These are phyloP conservation scores for Penicillium sp. DNA, from an alignment of 2,329 filamentous ascomycete genomes.

Conservation along the genomic window DNA sequence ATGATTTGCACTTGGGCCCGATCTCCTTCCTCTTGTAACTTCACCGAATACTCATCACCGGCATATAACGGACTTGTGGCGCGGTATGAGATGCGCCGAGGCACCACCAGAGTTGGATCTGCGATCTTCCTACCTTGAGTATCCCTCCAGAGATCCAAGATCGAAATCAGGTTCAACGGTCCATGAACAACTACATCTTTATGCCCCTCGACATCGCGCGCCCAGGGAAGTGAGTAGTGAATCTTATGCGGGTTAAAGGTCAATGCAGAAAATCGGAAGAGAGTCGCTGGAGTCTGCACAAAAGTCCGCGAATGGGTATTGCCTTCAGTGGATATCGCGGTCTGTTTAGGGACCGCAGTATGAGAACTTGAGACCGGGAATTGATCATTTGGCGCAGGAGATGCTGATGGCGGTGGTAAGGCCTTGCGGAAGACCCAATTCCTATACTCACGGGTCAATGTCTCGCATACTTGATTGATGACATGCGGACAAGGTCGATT, in stretches of 20 bases:
- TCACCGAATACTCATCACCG: conserved; percentile 48
- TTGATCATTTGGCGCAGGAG: conserved; percentile 2
- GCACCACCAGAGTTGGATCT: conserved; percentile 31
- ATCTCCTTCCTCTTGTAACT: conserved; percentile 37
- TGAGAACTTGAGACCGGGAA: conserved; percentile 12
- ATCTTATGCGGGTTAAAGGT: conserved; percentile 49
- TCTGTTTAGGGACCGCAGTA: conserved; percentile 13
- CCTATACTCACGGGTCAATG: conserved; percentile 19
- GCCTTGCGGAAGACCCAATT: conserved; percentile 50
- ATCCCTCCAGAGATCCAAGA: conserved; percentile 48
- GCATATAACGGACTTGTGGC: conserved; percentile 54
- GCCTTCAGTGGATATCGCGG: conserved; percentile 20
- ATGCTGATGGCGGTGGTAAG: conserved; percentile 22
- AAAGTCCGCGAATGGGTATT: conserved; percentile 34
- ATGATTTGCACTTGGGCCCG: conserved; percentile 36
- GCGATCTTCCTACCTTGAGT: conserved; percentile 21
- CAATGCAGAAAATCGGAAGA: conserved; percentile 47
- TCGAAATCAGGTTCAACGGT: conserved; percentile 45
- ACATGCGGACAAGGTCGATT: background rate
- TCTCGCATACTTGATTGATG: background rate
- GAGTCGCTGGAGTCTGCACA: conserved; percentile 38
- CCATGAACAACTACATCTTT: conserved; percentile 46
- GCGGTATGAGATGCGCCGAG: conserved; percentile 48
- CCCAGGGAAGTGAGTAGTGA: conserved; percentile 47
- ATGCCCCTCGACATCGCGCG: conserved; percentile 45